Percentiles rank a stretch among this genome's conserved stretches.
Conservation (phyloP, 345 rosid species). For the Boechera retrofracta region DNA sequence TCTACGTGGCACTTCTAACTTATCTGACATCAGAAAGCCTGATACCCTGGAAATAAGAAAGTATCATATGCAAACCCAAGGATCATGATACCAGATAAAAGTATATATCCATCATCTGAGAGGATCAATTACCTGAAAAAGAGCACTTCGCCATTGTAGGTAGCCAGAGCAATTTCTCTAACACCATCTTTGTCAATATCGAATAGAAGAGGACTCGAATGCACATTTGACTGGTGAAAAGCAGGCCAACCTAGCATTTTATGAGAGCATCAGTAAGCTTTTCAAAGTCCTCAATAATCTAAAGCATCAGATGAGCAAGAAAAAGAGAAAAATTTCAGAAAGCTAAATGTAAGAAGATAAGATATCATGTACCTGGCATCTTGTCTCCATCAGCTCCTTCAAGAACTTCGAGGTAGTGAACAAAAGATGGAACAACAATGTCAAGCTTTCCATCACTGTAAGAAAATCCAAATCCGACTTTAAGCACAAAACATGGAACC, state of each 20-base stretch:
- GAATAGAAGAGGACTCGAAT: conserved; percentile 89
- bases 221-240: conserved; percentile 97
- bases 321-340: neutral
- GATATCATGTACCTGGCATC: conserved; percentile 73
- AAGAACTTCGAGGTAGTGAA: conserved; percentile 97
- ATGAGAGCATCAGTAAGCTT: conserved; percentile 28
- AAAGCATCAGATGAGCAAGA: conserved; percentile 8
- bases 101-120: neutral
- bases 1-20: conserved; percentile 89
- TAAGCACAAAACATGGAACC: neutral
- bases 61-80: conserved; percentile 16
- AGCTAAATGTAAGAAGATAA: conserved; percentile 16
- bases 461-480: conserved; percentile 5
- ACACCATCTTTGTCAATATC: conserved; percentile 98
- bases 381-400: conserved; percentile 99
- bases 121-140: conserved; percentile 76
- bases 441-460: conserved; percentile 98
- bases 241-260: conserved; percentile 95
- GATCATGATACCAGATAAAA: conserved; percentile 12
- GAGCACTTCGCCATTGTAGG: conserved; percentile 93
- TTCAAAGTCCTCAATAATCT: neutral
- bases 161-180: conserved; percentile 93
- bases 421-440: conserved; percentile 92
- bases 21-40: conserved; percentile 95
- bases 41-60: conserved; percentile 68